Conservation (phyloP, 2,329 filamentous ascomycete species). For the Grosmannia serpens region DNA sequence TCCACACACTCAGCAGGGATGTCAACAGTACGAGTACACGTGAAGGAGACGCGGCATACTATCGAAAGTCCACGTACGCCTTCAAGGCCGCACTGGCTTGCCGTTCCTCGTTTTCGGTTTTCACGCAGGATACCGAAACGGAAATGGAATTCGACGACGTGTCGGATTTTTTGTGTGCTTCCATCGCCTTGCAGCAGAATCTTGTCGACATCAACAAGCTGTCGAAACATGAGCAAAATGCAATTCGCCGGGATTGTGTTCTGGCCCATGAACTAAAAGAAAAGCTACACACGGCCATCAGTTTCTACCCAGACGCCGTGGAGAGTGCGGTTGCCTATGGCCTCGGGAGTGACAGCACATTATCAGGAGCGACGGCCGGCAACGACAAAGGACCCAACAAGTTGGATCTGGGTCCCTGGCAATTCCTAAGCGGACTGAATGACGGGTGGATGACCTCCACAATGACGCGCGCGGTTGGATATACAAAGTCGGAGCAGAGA, state of each 20-base stretch:
- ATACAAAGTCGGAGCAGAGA: too few species aligned
- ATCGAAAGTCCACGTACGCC: too few species aligned
- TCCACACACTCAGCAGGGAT: too few species aligned
- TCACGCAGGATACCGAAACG: too few species aligned
- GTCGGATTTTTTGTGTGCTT: background rate
- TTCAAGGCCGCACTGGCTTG: too few species aligned
- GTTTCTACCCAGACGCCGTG: background rate
- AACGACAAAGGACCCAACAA: too few species aligned
- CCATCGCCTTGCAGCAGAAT: slow-evolving; percentile 9
- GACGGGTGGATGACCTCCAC: slow-evolving; percentile 1
- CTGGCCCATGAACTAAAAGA: background rate
- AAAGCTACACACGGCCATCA: background rate
- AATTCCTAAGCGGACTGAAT: background rate
- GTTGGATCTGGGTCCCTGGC: too few species aligned
- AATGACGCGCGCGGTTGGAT: background rate
- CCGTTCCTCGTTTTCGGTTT: too few species aligned
- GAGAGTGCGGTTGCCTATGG: background rate
- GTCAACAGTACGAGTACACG: too few species aligned
- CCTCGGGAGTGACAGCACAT: background rate
- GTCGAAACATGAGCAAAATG: background rate
- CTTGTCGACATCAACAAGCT: background rate
- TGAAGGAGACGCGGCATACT: too few species aligned
- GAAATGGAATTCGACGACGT: too few species aligned
- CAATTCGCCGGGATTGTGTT: background rate
- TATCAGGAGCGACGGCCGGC: too few species aligned